Evolutionary conservation across 768 basidiomycete genomes (phyloP), one percentile per base, ranked within the genome.

Genomic region (Calocybe indica): DNA sequence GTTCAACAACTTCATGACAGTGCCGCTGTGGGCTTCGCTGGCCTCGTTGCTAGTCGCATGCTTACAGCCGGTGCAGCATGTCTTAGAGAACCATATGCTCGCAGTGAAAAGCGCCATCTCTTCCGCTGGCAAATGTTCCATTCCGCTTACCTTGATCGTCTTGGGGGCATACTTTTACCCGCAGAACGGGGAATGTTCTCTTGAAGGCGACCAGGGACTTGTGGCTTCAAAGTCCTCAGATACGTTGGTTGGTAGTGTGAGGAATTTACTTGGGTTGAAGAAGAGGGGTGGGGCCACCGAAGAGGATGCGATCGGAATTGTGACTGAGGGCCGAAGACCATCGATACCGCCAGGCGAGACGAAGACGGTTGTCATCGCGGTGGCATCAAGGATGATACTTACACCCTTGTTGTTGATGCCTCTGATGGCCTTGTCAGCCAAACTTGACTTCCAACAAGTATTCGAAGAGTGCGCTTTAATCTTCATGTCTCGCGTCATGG

Each of bases 101-200:
- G 80, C 85, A 0, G 60, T 91, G 50, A 86, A 81, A 56, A 78
- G 82, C 29, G 85, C 89, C 0, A 64, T 93, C 42, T 72, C 68
- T 1, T 67, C 70, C 9, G 82, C 85, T 1, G 89, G 92, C 1
- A 80, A 75, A 50, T 91, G 89, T 51, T 83, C 85, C 7, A 85
- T 97, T 51, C 95, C 94, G 0, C 59, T 97, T 28, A 97, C 94
- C 2, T 71, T 96, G 22, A 75, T 97, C 47, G 92, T 96, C 5
- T 82, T 97, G 37, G 94, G 94, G 8, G 92, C 88, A 10, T 97
- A 94, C 71, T 95, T 95, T 67, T 86, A 82, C 62, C 70, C 2
- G 47, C 56, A 43, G 40, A 47, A 32, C 36, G 45, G 43, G 40
- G 50, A 29, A 45, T 12, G 31, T 35, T 28, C 7, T 6, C 22